These are phyloP conservation scores for Fusarium staphyleae DNA, from an alignment of 2,329 filamentous ascomycete species.

Conservation along the genomic window DNA sequence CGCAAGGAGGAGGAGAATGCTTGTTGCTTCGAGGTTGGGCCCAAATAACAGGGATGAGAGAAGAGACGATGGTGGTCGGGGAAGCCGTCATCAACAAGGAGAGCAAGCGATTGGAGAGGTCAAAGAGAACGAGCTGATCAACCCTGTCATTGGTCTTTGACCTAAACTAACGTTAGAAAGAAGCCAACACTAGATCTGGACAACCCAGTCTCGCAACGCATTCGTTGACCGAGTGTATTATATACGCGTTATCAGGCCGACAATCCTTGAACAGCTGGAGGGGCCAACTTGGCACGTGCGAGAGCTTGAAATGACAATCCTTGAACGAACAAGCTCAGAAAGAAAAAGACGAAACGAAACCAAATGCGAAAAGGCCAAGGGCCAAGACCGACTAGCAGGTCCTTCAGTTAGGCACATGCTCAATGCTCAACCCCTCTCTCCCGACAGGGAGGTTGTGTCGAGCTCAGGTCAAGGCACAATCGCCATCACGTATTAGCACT, in stretches of 20 bases:
- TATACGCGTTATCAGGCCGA: too few relatives aligned
- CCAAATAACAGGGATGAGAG: conserved; percentile 18
- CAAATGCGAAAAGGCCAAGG: too few relatives aligned
- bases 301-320: conserved; percentile 26
- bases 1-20: conserved; percentile 1
- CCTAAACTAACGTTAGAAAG: background rate
- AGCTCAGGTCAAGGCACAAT: too few relatives aligned
- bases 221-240: too few relatives aligned
- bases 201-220: too few relatives aligned
- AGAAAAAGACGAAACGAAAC: too few relatives aligned
- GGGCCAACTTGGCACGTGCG: conserved; percentile 35
- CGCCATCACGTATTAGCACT: too few relatives aligned
- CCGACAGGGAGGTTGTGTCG: background rate
- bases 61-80: conserved; percentile 17
- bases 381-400: conserved; percentile 19
- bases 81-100: conserved; percentile 14
- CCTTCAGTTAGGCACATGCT: too few relatives aligned
- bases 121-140: background rate
- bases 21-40: conserved; percentile 27
- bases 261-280: conserved; percentile 19
- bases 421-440: conserved; percentile 20
- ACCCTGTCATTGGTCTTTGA: background rate
- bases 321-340: conserved; percentile 6
- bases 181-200: too few relatives aligned
- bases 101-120: conserved; percentile 4